Evolutionary conservation across 805 yeast species (phyloP), one percentile per base, ranked within the genome.

Genomic region (Hermanozyma aechmeae): DNA sequence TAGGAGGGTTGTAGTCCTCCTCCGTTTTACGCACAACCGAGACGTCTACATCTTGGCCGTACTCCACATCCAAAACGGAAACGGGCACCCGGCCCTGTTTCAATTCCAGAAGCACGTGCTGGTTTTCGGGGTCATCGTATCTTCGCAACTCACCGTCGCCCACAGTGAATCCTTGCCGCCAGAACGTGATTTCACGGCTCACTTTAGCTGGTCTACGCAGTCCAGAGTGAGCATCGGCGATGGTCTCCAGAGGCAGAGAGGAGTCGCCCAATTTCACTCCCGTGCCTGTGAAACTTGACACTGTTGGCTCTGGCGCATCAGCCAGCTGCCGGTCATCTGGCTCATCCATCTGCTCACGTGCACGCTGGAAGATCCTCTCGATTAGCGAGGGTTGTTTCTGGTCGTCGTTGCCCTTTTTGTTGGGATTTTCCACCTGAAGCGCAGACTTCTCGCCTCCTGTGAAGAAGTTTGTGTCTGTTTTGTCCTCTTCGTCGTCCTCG

Each of bases 161-260:
- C 15, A 92, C 86, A 38, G 85, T 84, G 57, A 92, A 92, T 2
- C 98, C 98, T 46, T 92, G 89, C 42, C 76, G 79, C 98, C 98
- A 92, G 52, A 92, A 89, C 0, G 94, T 84, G 37, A 92, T 79
- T 24, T 81, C 81, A 47, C 97, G 71, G 12, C 70, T 67, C 4
- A 79, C 95, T 34, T 73, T 76, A 23, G 38, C 32, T 5, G 63
- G 63, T 26, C 42, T 43, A 25, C 40, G 39, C 14, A 25, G 13
- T 30, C 15, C 21, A 24, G 37, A 38, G 12, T 31, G 35, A 2
- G 65, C 52, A 36, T 65, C 67, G 7, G 46, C 52, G 14, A 59
- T 36, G n/a, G 33, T 33, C 35, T 55, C 54, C 29, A 61, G 61
- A 10, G 61, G 54, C 15, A 45, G 52, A 14, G 54, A 61, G 11